These are phyloP conservation scores for Curvularia eragrostidis DNA, from an alignment of 2,329 filamentous ascomycete genomes.

Conservation along the genomic window DNA sequence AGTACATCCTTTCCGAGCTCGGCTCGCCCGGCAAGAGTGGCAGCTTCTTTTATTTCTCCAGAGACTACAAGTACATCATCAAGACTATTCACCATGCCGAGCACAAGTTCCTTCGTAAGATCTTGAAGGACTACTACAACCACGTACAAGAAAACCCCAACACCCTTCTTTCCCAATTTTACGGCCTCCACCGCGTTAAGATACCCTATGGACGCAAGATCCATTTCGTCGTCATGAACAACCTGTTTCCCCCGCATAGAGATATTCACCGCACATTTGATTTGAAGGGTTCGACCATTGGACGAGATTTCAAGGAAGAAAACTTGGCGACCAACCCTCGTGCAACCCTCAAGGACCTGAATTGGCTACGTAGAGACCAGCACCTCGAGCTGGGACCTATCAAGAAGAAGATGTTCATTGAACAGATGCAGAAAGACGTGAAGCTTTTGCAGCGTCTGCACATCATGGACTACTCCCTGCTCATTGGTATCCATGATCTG, in stretches of 20 bases:
- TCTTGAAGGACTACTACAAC: slow-evolving; percentile 88
- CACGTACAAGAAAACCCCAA: slow-evolving; percentile 95
- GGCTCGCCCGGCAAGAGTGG: slow-evolving; percentile 97
- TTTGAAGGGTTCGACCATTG: slow-evolving; percentile 93
- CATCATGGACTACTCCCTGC: slow-evolving; percentile 98
- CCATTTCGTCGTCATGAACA: slow-evolving; percentile 99
- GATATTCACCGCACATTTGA: slow-evolving; percentile 98
- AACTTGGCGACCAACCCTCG: slow-evolving; percentile 86
- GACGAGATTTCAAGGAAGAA: slow-evolving; percentile 88
- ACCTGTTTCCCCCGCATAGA: slow-evolving; percentile 94
- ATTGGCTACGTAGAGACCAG: slow-evolving; percentile 87
- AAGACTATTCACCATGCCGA: slow-evolving; percentile 98
- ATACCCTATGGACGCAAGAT: slow-evolving; percentile 98
- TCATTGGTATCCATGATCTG: slow-evolving; percentile 92
- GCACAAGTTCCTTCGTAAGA: slow-evolving; percentile 84
- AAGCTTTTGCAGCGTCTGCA: slow-evolving; percentile 83
- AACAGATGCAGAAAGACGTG: slow-evolving; percentile 89
- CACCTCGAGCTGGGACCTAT: slow-evolving; percentile 86
- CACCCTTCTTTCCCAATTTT: slow-evolving; percentile 96
- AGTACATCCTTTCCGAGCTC: slow-evolving; percentile 97
- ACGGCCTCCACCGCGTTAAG: slow-evolving; percentile 95
- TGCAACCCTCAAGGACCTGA: slow-evolving; percentile 93
- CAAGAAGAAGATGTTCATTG: slow-evolving; percentile 86
- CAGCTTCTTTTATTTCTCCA: slow-evolving; percentile 99
- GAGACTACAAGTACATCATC: slow-evolving; percentile 99